Conservation (phyloP, 2,329 filamentous ascomycete species). For the Claviceps fusiformis region DNA sequence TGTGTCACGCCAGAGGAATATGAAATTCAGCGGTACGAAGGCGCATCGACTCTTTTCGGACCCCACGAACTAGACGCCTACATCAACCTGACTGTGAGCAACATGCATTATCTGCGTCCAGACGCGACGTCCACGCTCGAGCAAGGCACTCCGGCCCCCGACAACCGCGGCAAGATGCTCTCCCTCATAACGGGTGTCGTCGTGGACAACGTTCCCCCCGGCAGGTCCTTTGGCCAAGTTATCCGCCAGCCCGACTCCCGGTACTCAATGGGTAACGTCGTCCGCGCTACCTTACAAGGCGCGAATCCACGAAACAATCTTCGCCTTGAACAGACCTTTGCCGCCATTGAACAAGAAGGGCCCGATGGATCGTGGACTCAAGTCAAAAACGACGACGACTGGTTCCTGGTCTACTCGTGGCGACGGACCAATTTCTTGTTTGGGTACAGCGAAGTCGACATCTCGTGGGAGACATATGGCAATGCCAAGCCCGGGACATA, state of each 20-base stretch:
- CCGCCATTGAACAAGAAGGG: constrained; percentile 53
- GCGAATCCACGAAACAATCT: constrained; percentile 88
- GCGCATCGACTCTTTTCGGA: constrained; percentile 83
- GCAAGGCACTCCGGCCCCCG: constrained; percentile 53
- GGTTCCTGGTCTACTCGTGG: constrained; percentile 75
- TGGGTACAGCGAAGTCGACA: constrained; percentile 63
- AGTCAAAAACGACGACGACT: constrained; percentile 64
- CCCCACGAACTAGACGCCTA: constrained; percentile 72
- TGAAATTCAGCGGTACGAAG: constrained; percentile 77
- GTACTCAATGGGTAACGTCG: constrained; percentile 47
- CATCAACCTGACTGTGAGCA: constrained; percentile 71
- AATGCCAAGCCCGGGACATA: constrained; percentile 53
- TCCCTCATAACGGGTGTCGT: constrained; percentile 73
- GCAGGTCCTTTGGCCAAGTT: constrained; percentile 58
- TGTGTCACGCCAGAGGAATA: constrained; percentile 72
- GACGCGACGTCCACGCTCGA: constrained; percentile 26
- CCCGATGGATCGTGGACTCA: constrained; percentile 42
- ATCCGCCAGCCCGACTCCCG: constrained; percentile 35
- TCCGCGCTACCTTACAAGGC: constrained; percentile 61
- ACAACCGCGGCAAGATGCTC: constrained; percentile 63
- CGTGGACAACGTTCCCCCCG: constrained; percentile 52
- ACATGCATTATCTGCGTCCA: constrained; percentile 24
- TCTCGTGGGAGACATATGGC: constrained; percentile 56
- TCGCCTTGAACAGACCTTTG: constrained; percentile 62
- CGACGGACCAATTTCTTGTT: constrained; percentile 53